Evolutionary conservation across 768 basidiomycete species (phyloP).

Genomic region (Mycena haematopus): DNA sequence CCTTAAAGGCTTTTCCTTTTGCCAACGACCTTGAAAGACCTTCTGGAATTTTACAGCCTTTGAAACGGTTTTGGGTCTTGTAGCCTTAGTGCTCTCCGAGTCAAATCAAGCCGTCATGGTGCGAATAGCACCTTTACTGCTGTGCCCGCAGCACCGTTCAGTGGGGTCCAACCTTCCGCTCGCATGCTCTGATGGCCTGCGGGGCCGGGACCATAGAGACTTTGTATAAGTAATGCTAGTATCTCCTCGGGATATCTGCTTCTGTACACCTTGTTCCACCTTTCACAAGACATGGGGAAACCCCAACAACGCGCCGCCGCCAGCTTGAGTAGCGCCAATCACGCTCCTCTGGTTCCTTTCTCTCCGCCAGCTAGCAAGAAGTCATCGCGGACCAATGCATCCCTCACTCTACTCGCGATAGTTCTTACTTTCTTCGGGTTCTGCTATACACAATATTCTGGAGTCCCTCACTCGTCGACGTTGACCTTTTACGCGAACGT

Average conservation of each 20-base stretch:
- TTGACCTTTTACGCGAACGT: constrained; percentile 13
- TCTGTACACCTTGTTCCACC: neutral
- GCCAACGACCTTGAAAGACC: too few species aligned
- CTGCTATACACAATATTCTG: neutral
- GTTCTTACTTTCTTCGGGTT: neutral
- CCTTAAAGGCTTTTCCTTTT: too few species aligned
- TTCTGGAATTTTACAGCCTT: too few species aligned
- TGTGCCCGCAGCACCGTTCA: neutral
- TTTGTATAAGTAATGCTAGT: constrained; percentile 1
- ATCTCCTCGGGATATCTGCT: neutral
- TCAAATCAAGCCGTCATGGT: too few species aligned
- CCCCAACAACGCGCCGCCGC: neutral
- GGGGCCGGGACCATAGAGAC: neutral
- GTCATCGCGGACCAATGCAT: neutral
- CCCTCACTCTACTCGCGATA: neutral
- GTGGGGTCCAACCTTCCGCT: neutral
- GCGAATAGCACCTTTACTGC: too few species aligned
- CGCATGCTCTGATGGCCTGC: neutral
- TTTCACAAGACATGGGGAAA: constrained; percentile 1
- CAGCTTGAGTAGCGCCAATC: neutral
- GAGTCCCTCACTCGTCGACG: neutral
- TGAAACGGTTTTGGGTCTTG: too few species aligned
- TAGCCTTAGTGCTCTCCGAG: too few species aligned
- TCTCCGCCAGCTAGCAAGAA: neutral
- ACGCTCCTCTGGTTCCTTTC: neutral